Evolutionary conservation across 495 filamentous ascomycete genomes (phyloP).

Genomic region (Penicillium lagena): DNA sequence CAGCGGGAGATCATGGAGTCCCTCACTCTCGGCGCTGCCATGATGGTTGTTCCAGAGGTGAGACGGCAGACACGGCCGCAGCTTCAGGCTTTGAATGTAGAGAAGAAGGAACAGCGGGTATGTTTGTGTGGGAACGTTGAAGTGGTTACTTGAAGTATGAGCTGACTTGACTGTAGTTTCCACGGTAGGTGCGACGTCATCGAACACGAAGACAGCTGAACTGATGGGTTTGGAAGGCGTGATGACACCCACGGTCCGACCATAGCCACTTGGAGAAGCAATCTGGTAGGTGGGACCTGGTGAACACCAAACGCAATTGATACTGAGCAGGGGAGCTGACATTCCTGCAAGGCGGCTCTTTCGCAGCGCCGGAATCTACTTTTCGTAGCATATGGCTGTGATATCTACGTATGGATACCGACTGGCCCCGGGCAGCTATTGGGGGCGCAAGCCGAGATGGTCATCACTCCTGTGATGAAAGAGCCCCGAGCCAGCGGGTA

Average conservation of each 20-base stretch:
- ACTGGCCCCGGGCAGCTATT: constrained; percentile 58
- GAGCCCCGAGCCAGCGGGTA: constrained; percentile 40
- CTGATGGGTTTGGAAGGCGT: constrained; percentile 18
- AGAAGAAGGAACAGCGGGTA: constrained; percentile 25
- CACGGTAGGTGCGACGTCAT: constrained; percentile 6
- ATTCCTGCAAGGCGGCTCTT: constrained; percentile 36
- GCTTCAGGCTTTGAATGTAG: constrained; percentile 24
- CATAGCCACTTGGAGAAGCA: constrained; percentile 41
- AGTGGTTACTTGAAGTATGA: constrained; percentile 1
- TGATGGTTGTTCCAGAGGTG: not conserved
- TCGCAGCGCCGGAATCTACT: constrained; percentile 61
- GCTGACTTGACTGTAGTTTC: constrained; percentile 16
- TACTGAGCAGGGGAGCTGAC: not conserved
- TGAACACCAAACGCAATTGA: constrained; percentile 14
- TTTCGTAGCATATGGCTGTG: constrained; percentile 66
- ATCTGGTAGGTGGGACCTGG: constrained; percentile 52
- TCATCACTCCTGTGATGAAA: constrained; percentile 57
- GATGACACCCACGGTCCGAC: constrained; percentile 22
- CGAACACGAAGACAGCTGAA: not conserved
- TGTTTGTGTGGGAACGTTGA: not conserved
- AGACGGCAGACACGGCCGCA: constrained; percentile 5
- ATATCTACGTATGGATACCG: constrained; percentile 72
- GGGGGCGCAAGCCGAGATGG: constrained; percentile 52
- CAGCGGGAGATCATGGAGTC: constrained; percentile 19
- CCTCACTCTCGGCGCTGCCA: constrained; percentile 1